Percentiles rank a stretch among this genome's conserved stretches.
These are phyloP conservation scores for Spinellus fusiger DNA, from an alignment of 192 early-diverging fungal species.

Conservation along the genomic window DNA sequence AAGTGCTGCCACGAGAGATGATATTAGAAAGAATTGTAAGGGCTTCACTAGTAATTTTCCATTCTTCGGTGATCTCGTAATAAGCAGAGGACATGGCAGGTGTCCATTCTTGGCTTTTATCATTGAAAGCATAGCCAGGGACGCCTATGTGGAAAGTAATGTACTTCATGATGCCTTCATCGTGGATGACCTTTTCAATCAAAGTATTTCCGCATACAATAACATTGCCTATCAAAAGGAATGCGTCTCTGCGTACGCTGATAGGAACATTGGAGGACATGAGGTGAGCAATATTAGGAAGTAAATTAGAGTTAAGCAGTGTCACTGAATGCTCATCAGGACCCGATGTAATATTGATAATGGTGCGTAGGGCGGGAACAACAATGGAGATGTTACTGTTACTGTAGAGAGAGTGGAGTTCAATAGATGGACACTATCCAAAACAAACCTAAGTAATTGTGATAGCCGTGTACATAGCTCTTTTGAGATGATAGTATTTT, in stretches of 20 bases:
- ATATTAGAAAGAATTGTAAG: slow-evolving; percentile 27
- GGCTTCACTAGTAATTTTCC: slow-evolving; percentile 30
- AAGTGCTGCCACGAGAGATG: slow-evolving; percentile 13
- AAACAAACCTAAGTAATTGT: slow-evolving; percentile 15
- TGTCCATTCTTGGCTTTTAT: not conserved
- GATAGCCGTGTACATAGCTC: slow-evolving; percentile 15
- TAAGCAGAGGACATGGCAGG: not conserved
- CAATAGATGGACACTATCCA: not conserved
- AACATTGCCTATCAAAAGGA: slow-evolving; percentile 25
- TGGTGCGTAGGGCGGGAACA: slow-evolving; percentile 15
- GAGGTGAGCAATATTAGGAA: not conserved
- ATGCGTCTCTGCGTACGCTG: slow-evolving; percentile 20
- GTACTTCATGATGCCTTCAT: slow-evolving; percentile 13
- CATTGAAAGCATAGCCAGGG: slow-evolving; percentile 5
- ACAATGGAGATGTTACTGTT: not conserved
- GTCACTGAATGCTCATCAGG: slow-evolving; percentile 17
- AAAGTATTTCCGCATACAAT: slow-evolving; percentile 14
- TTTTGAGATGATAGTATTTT: not conserved
- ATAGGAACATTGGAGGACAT: not conserved
- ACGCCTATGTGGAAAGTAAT: slow-evolving; percentile 17
- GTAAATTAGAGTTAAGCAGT: slow-evolving; percentile 5
- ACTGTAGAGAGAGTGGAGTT: not conserved
- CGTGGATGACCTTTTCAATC: slow-evolving; percentile 9
- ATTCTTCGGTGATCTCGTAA: slow-evolving; percentile 20
- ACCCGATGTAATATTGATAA: slow-evolving; percentile 33